A percentile compares a stretch with the other conserved stretches of the same genome.
Conservation (phyloP, 2,329 filamentous ascomycete species). For the Cytospora piceae region DNA sequence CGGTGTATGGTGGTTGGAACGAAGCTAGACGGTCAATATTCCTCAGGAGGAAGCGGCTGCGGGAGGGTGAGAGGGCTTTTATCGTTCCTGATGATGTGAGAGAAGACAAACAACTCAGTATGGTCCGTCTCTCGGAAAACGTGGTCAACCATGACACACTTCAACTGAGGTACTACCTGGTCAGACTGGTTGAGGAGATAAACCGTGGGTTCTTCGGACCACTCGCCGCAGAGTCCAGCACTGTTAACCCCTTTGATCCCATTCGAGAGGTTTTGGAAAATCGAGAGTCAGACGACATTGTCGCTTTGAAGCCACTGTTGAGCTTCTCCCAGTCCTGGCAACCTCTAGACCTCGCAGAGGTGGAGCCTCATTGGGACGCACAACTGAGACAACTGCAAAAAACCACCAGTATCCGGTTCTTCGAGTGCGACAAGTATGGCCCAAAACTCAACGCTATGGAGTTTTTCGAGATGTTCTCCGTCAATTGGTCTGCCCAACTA, state of each 20-base stretch:
- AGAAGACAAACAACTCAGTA: slow-evolving; percentile 5
- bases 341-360: slow-evolving; percentile 18
- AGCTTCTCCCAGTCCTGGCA: slow-evolving; percentile 14
- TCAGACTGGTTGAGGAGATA: slow-evolving; percentile 23
- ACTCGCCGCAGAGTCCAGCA: background rate
- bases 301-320: slow-evolving; percentile 25
- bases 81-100: slow-evolving; percentile 20
- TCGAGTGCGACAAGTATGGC: slow-evolving; percentile 10
- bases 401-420: slow-evolving; percentile 10
- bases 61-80: slow-evolving; percentile 19
- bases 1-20: slow-evolving; percentile 34
- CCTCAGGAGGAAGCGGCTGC: slow-evolving; percentile 21
- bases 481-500: slow-evolving; percentile 27
- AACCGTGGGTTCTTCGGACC: slow-evolving; percentile 15
- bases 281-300: slow-evolving; percentile 4
- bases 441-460: slow-evolving; percentile 7
- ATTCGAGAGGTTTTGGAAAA: slow-evolving; percentile 9
- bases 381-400: background rate
- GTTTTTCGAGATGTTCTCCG: slow-evolving; percentile 26
- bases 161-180: slow-evolving; percentile 12
- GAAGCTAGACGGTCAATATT: slow-evolving; percentile 9
- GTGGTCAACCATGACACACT: slow-evolving; percentile 3
- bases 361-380: slow-evolving; percentile 9
- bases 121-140: background rate
- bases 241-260: slow-evolving; percentile 1